Conservation (phyloP, 108 stramenopile genomes). For the Ochromonas danica region DNA sequence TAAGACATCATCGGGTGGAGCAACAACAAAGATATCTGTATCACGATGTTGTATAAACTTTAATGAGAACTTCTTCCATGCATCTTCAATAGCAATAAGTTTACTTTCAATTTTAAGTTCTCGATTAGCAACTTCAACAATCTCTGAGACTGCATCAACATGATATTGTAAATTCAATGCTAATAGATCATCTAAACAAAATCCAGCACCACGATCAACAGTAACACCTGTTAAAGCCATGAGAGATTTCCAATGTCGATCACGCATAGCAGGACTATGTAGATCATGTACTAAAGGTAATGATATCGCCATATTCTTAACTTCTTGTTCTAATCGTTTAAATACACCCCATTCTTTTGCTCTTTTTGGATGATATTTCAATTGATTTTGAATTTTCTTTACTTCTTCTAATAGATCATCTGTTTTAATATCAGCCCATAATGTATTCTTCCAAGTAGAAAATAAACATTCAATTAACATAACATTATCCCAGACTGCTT, state of each 20-base stretch:
- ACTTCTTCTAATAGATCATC: constrained; percentile 47
- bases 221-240: constrained; percentile 29
- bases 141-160: constrained; percentile 45
- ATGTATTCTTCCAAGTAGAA: constrained; percentile 37
- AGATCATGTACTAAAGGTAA: constrained; percentile 50
- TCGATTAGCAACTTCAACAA: constrained; percentile 50
- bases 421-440: constrained; percentile 45
- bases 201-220: constrained; percentile 40
- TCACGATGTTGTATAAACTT: constrained; percentile 38
- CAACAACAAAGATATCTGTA: constrained; percentile 45
- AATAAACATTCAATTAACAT: constrained; percentile 36
- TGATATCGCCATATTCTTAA: constrained; percentile 42
- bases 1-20: constrained; percentile 44
- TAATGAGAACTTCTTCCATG: constrained; percentile 39
- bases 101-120: constrained; percentile 53
- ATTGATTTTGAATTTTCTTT: constrained; percentile 35
- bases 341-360: constrained; percentile 44
- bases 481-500: constrained; percentile 43
- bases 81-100: constrained; percentile 43
- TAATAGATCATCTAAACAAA: constrained; percentile 43
- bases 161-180: constrained; percentile 42
- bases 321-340: constrained; percentile 17
- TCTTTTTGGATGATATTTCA: constrained; percentile 19
- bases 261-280: constrained; percentile 50
- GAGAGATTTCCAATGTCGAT: constrained; percentile 54